Evolutionary conservation across 192 early-diverging fungal genomes (phyloP), one percentile per base, ranked within the genome.

Genomic region (Linderina pennispora): DNA sequence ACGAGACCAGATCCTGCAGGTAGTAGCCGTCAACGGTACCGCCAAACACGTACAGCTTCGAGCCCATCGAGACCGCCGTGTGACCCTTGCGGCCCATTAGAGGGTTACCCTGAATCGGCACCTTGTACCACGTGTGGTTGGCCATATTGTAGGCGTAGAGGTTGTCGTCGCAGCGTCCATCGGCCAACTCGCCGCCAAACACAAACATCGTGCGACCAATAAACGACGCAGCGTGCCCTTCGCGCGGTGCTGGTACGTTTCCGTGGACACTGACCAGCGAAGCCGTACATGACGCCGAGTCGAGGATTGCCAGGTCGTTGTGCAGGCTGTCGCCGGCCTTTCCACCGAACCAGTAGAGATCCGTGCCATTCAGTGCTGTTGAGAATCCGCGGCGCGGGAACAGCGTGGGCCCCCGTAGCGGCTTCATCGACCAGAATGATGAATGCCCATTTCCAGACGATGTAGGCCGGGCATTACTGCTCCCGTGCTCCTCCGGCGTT

Each of bases 151-250:
- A 74, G 5, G 70, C 63, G 22, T 74, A 74, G 23, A 74, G 58
- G 49, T 33, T 55, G 48, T 76, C 64, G 51, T 66, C 67, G 46
- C 47, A 76, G 11, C 21, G 22, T 8, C 67, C 54, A 7, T 55
- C 45, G 14, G 20, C 53, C 7, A 71, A 28, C 36, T 66, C 62
- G 22, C 74, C 74, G 34, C 74, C 74, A 66, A 76, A 76, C 40
- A 76, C 67, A 58, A 76, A 66, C 74, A 76, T 71, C 22, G 74
- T 66, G 37, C 67, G 66, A 8, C 74, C 63, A 19, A 76, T 71
- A 28, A 76, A 76, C 20, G 68, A 44, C 22, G 67, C 67, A 7
- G 62, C 40, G 21, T 76, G 74, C 42, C 65, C 66, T 23, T 65
- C 63, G 36, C 74, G 59, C 16, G 74, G 52, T 21, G 41, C 41